Evolutionary conservation across 345 rosid species (phyloP), one percentile per base, ranked within the genome.

Genomic region (Chamaenerion angustifolium): DNA sequence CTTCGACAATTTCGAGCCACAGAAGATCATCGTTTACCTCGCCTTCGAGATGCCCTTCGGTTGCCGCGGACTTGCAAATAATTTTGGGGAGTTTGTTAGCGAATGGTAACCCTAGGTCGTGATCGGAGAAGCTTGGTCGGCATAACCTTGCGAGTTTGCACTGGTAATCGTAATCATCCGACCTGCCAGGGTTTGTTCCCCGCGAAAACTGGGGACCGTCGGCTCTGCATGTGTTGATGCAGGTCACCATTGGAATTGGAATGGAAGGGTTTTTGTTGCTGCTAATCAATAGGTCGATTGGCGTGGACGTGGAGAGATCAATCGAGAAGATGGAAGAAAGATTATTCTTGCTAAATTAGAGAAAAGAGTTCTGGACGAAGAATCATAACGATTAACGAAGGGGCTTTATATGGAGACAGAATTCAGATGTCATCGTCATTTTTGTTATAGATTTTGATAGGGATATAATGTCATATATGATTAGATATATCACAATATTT

Each of bases 1-100:
- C 94, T 7, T 79, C 77, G 2, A 60, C 64, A 46, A 90, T 83
- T 54, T 53, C 59, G 1, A 62, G 52, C 98, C 95, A 86, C 1
- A 78, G 66, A 64, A 78, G 66, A 64, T 63, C 73, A 53, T 51
- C 49, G 12, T 45, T 48, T 3, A 69, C 59, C 37, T 61, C 74
- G 15, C 42, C 58, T 1, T 49, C 49, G 31, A 55, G 65, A 43
- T 67, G 71, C 1, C 35, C 42, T 21, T 47, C 27, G 37, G 27
- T 12, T 11, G 23, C 12, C 10, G 42, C 27, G 31, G 37, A 35
- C 31, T 42, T 4, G 21, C 47, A 31, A n/a, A 4, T 6, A 40
- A 40, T n/a, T 13, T 59, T 72, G 8, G 64, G 58, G 8, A 64
- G 75, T 37, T 54, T 74, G 21, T 40, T 52, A 31, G 54, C 55